phyloP scores from a whole-genome alignment of 257 asterid genomes.

The Schizonepeta tenuifolia region DNA sequence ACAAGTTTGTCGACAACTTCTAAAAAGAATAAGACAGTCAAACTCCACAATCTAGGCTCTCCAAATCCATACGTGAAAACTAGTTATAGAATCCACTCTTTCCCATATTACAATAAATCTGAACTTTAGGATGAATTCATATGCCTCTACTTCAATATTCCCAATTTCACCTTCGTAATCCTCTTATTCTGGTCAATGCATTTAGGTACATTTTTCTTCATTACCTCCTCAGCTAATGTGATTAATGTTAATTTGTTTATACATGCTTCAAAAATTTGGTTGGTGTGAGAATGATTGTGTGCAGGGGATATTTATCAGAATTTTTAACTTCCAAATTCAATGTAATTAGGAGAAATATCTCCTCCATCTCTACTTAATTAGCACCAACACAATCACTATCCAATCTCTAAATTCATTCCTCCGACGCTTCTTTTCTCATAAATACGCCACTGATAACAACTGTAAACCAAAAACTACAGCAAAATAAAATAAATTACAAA shows the following conservation, averaged over 20 bases:
- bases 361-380: slow-evolving; percentile 14
- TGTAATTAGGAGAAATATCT: neutral
- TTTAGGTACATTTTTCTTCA: neutral
- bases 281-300: neutral
- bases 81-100: neutral
- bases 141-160: neutral
- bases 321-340: slow-evolving; percentile 2
- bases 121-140: neutral
- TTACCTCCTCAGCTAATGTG: slow-evolving; percentile 6
- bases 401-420: slow-evolving; percentile 12
- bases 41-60: neutral
- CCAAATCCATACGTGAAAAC: neutral
- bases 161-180: neutral
- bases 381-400: neutral
- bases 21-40: neutral
- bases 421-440: neutral
- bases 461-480: neutral
- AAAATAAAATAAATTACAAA: neutral
- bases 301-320: neutral
- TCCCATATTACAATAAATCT: neutral
- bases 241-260: neutral
- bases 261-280: neutral
- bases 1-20: neutral
- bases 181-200: neutral
- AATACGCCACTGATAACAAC: neutral